Evolutionary conservation across 225 moss, liverwort and hornwort genomes (phyloP).

Genomic region (Sphagnum contortum): DNA sequence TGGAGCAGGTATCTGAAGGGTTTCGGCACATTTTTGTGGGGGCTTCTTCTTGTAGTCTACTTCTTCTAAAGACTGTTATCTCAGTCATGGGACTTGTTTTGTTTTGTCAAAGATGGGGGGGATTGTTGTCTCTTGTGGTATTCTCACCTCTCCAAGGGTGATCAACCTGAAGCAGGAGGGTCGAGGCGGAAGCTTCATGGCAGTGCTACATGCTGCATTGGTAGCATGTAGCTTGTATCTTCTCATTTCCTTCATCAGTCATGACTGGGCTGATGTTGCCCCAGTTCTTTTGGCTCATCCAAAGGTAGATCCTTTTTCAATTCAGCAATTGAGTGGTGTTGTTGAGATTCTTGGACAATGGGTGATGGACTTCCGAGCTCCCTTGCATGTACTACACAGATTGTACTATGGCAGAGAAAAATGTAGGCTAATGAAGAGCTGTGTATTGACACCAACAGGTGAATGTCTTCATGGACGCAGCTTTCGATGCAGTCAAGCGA

Average conservation of each 20-base stretch:
- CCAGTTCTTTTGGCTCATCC: constrained; percentile 94
- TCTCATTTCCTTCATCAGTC: constrained; percentile 89
- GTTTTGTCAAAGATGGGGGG: too few species aligned
- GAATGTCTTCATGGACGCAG: constrained; percentile 93
- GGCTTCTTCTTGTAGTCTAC: neutral
- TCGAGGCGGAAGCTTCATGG: constrained; percentile 79
- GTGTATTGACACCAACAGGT: constrained; percentile 31
- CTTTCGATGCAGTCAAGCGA: constrained; percentile 98
- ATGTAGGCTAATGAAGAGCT: too few species aligned
- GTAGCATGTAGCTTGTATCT: constrained; percentile 95
- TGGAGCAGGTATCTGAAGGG: constrained; percentile 64
- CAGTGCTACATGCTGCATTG: constrained; percentile 88
- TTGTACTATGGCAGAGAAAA: too few species aligned
- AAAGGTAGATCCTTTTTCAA: constrained; percentile 41
- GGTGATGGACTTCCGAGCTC: too few species aligned
- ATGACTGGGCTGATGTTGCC: constrained; percentile 95
- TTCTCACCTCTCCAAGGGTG: too few species aligned
- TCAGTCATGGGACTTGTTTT: too few species aligned
- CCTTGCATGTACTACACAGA: too few species aligned
- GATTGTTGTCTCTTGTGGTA: too few species aligned
- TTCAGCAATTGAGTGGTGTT: too few species aligned
- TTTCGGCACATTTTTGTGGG: neutral
- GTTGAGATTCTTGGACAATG: too few species aligned
- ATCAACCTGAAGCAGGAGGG: constrained; percentile 42
- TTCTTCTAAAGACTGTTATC: neutral